Conservation (phyloP, 768 basidiomycete genomes). For the Myochromella boudieri region DNA sequence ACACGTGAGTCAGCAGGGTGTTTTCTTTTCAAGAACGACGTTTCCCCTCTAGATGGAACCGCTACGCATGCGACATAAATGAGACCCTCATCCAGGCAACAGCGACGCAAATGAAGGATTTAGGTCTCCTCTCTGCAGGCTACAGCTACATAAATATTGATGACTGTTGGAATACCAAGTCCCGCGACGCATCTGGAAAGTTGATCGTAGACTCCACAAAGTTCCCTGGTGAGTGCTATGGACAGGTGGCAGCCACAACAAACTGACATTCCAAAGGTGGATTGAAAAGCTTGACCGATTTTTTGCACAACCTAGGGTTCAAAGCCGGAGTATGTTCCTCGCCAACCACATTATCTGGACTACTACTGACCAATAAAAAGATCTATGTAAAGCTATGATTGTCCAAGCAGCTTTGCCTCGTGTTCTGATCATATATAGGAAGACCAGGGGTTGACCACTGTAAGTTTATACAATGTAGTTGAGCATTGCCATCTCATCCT, state of each 20-base stretch:
- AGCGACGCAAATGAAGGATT: conserved; percentile 20
- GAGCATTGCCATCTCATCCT: background rate
- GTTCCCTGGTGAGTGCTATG: conserved; percentile 19
- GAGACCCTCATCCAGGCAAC: conserved; percentile 23
- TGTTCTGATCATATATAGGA: conserved; percentile 15
- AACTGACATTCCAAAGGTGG: conserved; percentile 9
- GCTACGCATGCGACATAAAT: conserved; percentile 24
- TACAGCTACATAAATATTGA: conserved; percentile 26
- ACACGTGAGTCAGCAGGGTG: conserved; percentile 14
- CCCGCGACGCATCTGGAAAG: conserved; percentile 17
- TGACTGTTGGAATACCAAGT: conserved; percentile 25
- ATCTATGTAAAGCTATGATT: background rate
- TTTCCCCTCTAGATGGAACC: conserved; percentile 19
- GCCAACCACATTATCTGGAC: no score
- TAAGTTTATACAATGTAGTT: background rate
- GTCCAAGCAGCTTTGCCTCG: background rate
- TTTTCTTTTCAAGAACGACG: background rate
- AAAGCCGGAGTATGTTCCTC: conserved; percentile 24
- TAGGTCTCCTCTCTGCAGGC: conserved; percentile 23
- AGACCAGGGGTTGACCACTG: conserved; percentile 23
- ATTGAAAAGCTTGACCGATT: conserved; percentile 23
- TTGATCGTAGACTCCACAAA: conserved; percentile 20
- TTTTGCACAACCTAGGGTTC: conserved; percentile 22
- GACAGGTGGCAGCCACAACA: background rate
- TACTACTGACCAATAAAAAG: background rate